phyloP scores from a whole-genome alignment of 805 yeast species.

The Saccharomycopsis capsularis region DNA sequence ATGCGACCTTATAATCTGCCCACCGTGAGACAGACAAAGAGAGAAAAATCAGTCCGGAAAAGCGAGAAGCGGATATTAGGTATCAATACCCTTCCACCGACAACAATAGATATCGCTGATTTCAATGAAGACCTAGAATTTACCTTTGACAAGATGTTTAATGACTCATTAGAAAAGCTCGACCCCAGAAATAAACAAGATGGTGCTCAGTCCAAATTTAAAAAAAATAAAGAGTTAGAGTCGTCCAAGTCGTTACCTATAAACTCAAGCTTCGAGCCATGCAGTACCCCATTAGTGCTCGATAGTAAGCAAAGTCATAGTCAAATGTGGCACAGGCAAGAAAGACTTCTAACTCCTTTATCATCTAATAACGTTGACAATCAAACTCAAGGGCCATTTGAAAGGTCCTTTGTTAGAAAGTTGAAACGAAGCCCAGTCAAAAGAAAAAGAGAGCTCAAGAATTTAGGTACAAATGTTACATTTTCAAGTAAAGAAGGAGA shows the following conservation, averaged over 20 bases:
- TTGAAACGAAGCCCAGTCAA: no score
- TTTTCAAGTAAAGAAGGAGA: slow-evolving; percentile 22
- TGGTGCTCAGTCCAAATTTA: background rate
- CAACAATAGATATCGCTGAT: background rate
- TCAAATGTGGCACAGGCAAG: no score
- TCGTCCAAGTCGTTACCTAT: background rate
- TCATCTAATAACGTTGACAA: no score
- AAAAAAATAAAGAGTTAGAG: background rate
- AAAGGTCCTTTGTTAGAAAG: no score
- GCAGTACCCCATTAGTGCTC: no score
- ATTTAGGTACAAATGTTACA: background rate
- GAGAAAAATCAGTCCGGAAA: background rate
- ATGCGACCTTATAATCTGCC: no score
- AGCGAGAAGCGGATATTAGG: slow-evolving; percentile 5
- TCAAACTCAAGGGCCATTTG: no score
- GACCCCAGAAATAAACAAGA: no score
- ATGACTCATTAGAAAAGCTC: background rate
- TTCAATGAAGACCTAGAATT: no score
- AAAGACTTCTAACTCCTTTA: no score
- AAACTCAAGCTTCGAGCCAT: background rate
- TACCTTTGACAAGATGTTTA: background rate
- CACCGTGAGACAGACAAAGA: no score
- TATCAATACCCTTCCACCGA: slow-evolving; percentile 10
- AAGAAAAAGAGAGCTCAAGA: background rate
- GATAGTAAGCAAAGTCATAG: no score